Evolutionary conservation across 176 grass and related monocot species (phyloP), one percentile per base, ranked within the genome.

Genomic region (Dactylis glomerata): DNA sequence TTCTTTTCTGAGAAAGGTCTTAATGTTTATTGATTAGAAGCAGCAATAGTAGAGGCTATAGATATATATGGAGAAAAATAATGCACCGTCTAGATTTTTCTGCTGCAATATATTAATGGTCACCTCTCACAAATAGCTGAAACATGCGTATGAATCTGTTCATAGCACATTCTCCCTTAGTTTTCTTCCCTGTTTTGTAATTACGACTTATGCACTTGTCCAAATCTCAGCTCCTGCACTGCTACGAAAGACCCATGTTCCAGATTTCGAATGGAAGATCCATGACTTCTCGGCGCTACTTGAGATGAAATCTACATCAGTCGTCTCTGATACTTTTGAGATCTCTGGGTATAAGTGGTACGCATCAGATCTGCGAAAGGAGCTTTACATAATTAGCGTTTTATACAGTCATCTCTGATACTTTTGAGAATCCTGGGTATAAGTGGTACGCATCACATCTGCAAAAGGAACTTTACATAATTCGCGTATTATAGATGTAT

Each of bases 271-370:
- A 54, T 87, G 85, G 78, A 87, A 31, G 45, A 41, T 87, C 55
- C 63, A 75, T 74, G 85, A 59, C 24, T 87, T 87, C 78, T 87
- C 78, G 12, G 11, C 85, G 37, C 57, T 87, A 81, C 13, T 87
- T 75, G 17, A 81, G 57, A 81, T 24, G 8, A 57, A 5, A 10
- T n/a, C 44, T 44, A 20, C 13, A 73, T 0, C 19, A 56, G 69
- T 58, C 0, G 16, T 2, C 3, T 75, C 85, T 13, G 23, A 7
- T 64, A 0, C 1, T 37, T 87, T 87, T 75, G 11, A 56, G 46
- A 66, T 24, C 45, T 74, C 51, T 24, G 78, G 45, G 20, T 75
- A 81, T 38, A 49, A 30, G 1, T 86, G 77, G 84, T 81, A 74
- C 30, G 84, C 3, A 30, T 8, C 32, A 37, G 10, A 58, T 26